Evolutionary conservation across 345 rosid species (phyloP), one percentile per base, ranked within the genome.

Genomic region (Eucalyptus urophylla): DNA sequence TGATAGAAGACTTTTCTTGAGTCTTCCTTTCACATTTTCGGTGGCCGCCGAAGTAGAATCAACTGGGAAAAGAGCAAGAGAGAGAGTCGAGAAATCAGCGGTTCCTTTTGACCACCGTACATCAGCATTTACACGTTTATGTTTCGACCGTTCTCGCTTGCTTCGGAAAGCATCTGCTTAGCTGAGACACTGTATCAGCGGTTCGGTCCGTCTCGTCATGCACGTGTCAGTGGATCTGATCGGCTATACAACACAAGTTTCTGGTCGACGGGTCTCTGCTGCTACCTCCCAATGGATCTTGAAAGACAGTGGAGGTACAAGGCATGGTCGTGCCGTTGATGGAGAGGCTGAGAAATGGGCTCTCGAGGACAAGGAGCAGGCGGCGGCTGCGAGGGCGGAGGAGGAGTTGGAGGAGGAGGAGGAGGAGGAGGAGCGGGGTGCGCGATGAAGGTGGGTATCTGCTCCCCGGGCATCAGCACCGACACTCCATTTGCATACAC

Each of bases 401-500:
- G 11, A 43, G 62, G 29, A 24, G 29, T 21, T 2, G 62, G 62
- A 56, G 62, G 62, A 56, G 60, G 94, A 49, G 50, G 90, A 45
- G 50, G 90, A 45, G 49, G 50, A 49, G 86, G 89, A 45, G 97
- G 98, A 86, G 95, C 94, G 56, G 96, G 97, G 87, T 94, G 94
- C 83, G 97, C 97, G 65, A 96, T 94, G 91, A 94, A 96, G 83
- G 96, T 96, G 44, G 97, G 98, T 37, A 93, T 62, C 7, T 93
- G 88, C 87, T 96, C 97, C 6, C 98, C 97, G 3, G 98, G 98
- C 98, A 96, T 96, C 93, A 96, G 88, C 31, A 96, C 97, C 29
- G 98, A 93, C 76, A 95, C 95, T n/a, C 95, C 97, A 69, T 88
- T 92, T 16, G 92, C 94, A 87, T 93, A 93, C 16, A 91, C 91